Base-by-base conservation (phyloP, 345 rosid species). In the Schrenkiella parvula region DNA sequence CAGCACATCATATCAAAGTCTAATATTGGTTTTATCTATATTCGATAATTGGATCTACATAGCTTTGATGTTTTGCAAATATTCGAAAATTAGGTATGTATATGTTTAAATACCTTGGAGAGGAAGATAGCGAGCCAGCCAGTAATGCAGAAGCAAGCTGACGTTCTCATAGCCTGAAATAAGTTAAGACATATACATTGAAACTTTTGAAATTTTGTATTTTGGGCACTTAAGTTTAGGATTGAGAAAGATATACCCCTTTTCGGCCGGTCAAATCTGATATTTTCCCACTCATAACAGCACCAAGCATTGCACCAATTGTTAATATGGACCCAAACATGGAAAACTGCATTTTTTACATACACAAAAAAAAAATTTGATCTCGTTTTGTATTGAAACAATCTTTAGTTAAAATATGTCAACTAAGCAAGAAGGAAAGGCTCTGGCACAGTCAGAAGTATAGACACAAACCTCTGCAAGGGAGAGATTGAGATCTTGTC, bases 261-360 rank as follows among this genome's bases (percentile, higher is more conserved):
- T 90, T 90, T 28, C 97, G 83, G 42, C 98, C 98, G 2, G 82
- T 37, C 39, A 79, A 77, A 79, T 93, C 98, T 71, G 96, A 86
- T 12, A 88, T 78, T 56, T 78, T 61, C 12, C 98, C 98, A 68
- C 98, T 90, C 15, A 87, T 78, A 48, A 89, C 64, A 80, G 97
- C 98, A 43, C 98, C 98, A 68, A 90, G 55, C 98, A 93, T 93
- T 65, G 96, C 97, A 14, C 98, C 98, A 28, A 90, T 90, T 42
- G 97, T 93, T 65, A 93, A 44, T 59, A 93, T 89, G n/a, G 98
- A 93, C 17, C 98, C 97, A 77, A 93, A 93, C 84, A 85, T 78
- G 8, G 98, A 89, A 85, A 89, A 93, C 98, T 93, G 83, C 64
- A 32, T 22, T n/a, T 42, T n/a, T 18, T 10, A 22, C 18, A 46